Evolutionary conservation across 371 early-diverging fungal genomes (phyloP), one percentile per base, ranked within the genome.

Genomic region (Mortierella sp.): DNA sequence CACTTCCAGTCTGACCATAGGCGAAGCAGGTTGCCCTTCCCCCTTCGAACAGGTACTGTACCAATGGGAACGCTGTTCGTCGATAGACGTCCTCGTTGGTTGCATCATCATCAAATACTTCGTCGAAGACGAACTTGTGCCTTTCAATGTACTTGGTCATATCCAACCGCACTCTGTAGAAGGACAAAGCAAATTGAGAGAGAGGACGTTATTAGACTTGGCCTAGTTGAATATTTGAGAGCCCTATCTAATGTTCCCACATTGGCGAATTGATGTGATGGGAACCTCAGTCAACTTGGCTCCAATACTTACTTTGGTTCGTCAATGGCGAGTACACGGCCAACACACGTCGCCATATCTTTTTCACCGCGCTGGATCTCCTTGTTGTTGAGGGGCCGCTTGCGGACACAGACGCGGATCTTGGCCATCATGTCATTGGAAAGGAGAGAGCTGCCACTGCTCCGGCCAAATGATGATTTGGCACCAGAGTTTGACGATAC

Each of bases 11-110:
- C 82, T 98, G 99, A 0, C 99, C 99, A 83, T 98, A 98, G 54
- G 99, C 99, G 86, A 99, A 98, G 76, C 99, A 96, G 9, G 99
- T 98, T 0, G 98, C 98, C 78, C 97, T 97, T 46, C 98, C 99
- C 2, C 98, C 99, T 22, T 82, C 73, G 63, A 99, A 95, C 7
- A 97, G 87, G 81, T 96, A 95, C 45, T 96, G 91, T 0, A 99
- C 98, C 31, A 99, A 81, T 3, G 96, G 97, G 49, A 81, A 84
- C 7, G 99, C 98, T 17, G 96, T 96, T 43, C 94, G 84, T 47
- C 86, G 80, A 81, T 99, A 99, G 7, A 99, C 94, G 46, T 96
- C 88, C 45, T 88, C 87, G 67, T 98, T 98, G 29, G 84, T 86
- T 14, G 88, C 79, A 60, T 85, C 80, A 19, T 87, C 82, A 60